Evolutionary conservation across 2,329 filamentous ascomycete species (phyloP).

Genomic region (Monilinia polystroma): DNA sequence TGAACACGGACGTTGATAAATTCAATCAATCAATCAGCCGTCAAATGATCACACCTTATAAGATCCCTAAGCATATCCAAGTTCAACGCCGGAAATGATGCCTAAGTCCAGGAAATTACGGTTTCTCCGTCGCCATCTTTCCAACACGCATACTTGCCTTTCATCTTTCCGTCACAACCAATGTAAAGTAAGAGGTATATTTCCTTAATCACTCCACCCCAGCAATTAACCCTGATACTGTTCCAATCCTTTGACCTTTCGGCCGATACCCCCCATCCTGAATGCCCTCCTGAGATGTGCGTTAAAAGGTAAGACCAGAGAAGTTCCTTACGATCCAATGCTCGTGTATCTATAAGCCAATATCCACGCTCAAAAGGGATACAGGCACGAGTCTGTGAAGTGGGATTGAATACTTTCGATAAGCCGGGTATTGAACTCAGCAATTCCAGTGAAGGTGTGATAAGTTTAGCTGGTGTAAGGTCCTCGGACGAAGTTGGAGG

Average conservation of each 20-base stretch:
- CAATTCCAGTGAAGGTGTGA: conserved; percentile 55
- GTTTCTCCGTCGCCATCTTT: conserved; percentile 58
- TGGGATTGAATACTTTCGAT: conserved; percentile 53
- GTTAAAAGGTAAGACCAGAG: conserved; percentile 64
- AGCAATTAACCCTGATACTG: conserved; percentile 68
- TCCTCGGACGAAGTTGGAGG: conserved; percentile 50
- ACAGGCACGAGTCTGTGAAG: conserved; percentile 49
- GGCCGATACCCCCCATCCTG: conserved; percentile 68
- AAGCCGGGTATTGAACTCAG: conserved; percentile 52
- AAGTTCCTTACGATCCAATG: conserved; percentile 54
- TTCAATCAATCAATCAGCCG: too few species aligned
- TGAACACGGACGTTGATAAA: too few species aligned
- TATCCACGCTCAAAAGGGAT: conserved; percentile 69
- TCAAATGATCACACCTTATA: not conserved
- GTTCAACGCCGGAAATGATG: not conserved
- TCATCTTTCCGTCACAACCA: conserved; percentile 63
- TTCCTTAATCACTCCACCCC: conserved; percentile 70
- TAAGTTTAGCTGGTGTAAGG: conserved; percentile 51
- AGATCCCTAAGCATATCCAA: conserved; percentile 8
- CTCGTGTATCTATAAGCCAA: conserved; percentile 64
- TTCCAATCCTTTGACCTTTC: conserved; percentile 45
- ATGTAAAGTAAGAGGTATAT: conserved; percentile 74
- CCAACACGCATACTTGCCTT: conserved; percentile 61
- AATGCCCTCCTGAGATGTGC: conserved; percentile 56
- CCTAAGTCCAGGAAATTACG: conserved; percentile 2